phyloP scores from a whole-genome alignment of 805 yeast species.

The Sugiyamaella boreocaroliniensis region DNA sequence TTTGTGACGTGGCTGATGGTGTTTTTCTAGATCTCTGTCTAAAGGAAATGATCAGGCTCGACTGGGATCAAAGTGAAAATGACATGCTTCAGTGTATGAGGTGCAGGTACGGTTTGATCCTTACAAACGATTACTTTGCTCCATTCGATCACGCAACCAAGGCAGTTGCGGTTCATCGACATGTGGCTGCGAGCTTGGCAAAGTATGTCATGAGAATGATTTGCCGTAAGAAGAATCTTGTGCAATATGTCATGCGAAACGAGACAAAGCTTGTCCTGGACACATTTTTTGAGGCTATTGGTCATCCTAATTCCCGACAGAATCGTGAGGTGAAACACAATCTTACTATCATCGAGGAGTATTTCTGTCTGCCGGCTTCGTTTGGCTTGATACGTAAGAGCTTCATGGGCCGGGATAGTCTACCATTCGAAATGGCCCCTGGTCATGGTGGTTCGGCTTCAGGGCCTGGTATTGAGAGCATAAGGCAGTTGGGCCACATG shows the following conservation, averaged over 20 bases:
- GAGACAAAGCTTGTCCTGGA: conserved; percentile 73
- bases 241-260: conserved; percentile 52
- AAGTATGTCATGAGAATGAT: conserved; percentile 50
- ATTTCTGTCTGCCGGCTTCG: conserved; percentile 30
- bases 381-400: conserved; percentile 17
- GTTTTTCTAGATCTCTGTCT: conserved; percentile 56
- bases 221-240: conserved; percentile 50
- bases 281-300: conserved; percentile 60
- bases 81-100: conserved; percentile 71
- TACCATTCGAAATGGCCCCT: conserved; percentile 11
- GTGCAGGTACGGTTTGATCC: conserved; percentile 67
- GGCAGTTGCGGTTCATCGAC: conserved; percentile 31
- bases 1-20: conserved; percentile 64
- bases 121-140: conserved; percentile 51
- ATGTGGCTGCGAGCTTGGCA: conserved; percentile 37
- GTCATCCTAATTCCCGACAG: conserved; percentile 42
- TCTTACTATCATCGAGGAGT: conserved; percentile 40
- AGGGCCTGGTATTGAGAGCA: background rate
- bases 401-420: conserved; percentile 18
- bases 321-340: conserved; percentile 29
- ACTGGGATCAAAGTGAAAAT: conserved; percentile 45
- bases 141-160: conserved; percentile 65
- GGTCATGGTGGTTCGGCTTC: background rate
- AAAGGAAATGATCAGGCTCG: conserved; percentile 40
- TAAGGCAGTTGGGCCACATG: conserved; percentile 11